Evolutionary conservation across 495 filamentous ascomycete species (phyloP).

Genomic region (Penicillium lividum): DNA sequence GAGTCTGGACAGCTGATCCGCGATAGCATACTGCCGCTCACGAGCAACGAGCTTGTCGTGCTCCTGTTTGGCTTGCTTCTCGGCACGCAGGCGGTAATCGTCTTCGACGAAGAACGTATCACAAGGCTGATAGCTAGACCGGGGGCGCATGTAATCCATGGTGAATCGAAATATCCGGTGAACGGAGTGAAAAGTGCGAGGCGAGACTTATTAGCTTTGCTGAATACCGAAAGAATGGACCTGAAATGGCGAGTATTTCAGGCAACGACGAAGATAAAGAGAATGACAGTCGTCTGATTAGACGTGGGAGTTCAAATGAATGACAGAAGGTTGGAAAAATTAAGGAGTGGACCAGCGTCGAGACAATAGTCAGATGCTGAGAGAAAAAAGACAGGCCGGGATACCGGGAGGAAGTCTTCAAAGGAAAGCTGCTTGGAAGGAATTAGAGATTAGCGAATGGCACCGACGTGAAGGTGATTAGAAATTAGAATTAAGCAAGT

Average conservation of each 20-base stretch:
- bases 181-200: constrained; percentile 8
- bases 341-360: constrained; percentile 46
- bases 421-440: constrained; percentile 44
- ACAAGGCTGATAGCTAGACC: constrained; percentile 59
- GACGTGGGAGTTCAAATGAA: constrained; percentile 40
- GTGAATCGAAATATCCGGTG: constrained; percentile 36
- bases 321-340: constrained; percentile 58
- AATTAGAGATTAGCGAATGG: constrained; percentile 41
- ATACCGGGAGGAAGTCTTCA: constrained; percentile 42
- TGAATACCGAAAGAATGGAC: constrained; percentile 32
- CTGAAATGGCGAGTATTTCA: constrained; percentile 35
- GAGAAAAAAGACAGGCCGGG: constrained; percentile 35
- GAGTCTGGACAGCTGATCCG: constrained; percentile 78
- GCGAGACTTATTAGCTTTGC: constrained; percentile 22
- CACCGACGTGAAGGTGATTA: constrained; percentile 18
- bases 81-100: constrained; percentile 47
- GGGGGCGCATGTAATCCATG: constrained; percentile 70
- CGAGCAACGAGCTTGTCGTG: constrained; percentile 71
- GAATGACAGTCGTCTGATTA: constrained; percentile 57
- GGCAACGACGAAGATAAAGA: constrained; percentile 53
- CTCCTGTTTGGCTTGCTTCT: constrained; percentile 50
- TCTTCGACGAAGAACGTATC: constrained; percentile 91
- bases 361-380: constrained; percentile 43
- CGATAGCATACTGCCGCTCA: constrained; percentile 79
- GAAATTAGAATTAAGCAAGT: constrained; percentile 17